Base-by-base conservation (phyloP, 441 rosid genomes). In the Adansonia gregorii region DNA sequence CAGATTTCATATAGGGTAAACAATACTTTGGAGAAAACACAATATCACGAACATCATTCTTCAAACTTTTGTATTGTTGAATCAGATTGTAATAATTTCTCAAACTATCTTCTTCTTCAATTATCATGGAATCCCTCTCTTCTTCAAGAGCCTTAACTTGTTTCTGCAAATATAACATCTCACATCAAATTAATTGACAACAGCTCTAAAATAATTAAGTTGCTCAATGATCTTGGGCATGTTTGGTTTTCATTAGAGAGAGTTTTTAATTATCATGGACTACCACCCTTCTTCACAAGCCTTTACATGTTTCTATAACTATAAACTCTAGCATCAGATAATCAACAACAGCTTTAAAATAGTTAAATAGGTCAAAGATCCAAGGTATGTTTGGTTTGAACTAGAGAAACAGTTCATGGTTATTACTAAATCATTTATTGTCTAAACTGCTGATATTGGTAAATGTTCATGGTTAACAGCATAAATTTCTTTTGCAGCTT, bases 101-200 rank as follows among this genome's bases (percentile, higher is more conserved):
- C 77, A 96, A 88, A 84, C 89, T 89, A 78, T 94, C 99, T 89
- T 96, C 98, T 83, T 94, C 98, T 84, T 96, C 98, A 73, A 96
- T 89, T 75, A 91, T 82, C 83, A 96, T 91, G 24, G 97, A 93
- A 82, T 94, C 88, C 84, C 92, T 93, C 89, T 94, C 98, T 82
- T 89, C 96, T 87, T 91, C 92, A 22, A 94, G 93, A 45, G 72
- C 76, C 81, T 90, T 93, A 64, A 86, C 87, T 92, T 96, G 91
- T 84, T 87, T 93, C 98, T 96, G 92, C 76, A 84, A 78, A 79
- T 20, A 86, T 68, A 73, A 85, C 75, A 78, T 67, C 61, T 14
- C 65, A 61, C 39, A 76, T 67, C 49, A 70, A 19, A 80, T 77
- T 78, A 66, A 54, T 72, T 72, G 68, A 19, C 11, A 77, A 56